Base-by-base conservation (phyloP, 495 filamentous ascomycete genomes). In the Physcia stellaris region DNA sequence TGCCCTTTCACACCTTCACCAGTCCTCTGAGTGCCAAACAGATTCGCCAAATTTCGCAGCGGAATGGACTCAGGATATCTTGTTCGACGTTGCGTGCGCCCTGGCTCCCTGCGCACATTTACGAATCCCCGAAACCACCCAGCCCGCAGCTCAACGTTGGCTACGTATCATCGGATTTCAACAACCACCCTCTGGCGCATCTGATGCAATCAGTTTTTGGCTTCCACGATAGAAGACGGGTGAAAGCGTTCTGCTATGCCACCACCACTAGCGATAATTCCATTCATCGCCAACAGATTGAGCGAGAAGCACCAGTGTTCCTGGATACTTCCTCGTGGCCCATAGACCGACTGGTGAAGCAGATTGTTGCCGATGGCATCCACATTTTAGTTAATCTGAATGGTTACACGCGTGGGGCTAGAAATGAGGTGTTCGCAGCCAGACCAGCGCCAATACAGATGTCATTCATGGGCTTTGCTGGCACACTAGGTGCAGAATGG, bases 391-490 rank as follows among this genome's bases (percentile, higher is more conserved):
- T 99, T 41, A 99, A 99, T 42, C 67, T 99, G 15, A 99, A 99
- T 53, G 90, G 90, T 20, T 99, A 96, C 59, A 99, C 90, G 4
- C 73, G 90, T 23, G 90, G 90, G 15, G 90, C 90, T n/a, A 77
- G 86, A 27, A 99, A 99, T 46, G 92, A 99, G 54, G 75, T 96
- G 13, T 99, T 99, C 57, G 90, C 90, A 24, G 90, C 92, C 10
- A 75, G 90, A 19, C 86, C 90, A 7, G 86, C 86, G 3, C 90
- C 90, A 0, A 87, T 99, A 35, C 90, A 96, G 48, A 99, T 99
- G 90, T 94, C 90, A 0, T 99, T 99, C 55, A 99, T 99, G 90
- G 90, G 90, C 2, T 96, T 99, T 58, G 90, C 90, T 1, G 90
- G 90, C 5, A 94, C 90, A 2, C 67, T 99, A 6, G 90, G 92